Percentiles rank a stretch among this genome's conserved stretches.
These are phyloP conservation scores for Hypoxylon sp. DNA, from an alignment of 2,329 filamentous ascomycete genomes.

Conservation along the genomic window DNA sequence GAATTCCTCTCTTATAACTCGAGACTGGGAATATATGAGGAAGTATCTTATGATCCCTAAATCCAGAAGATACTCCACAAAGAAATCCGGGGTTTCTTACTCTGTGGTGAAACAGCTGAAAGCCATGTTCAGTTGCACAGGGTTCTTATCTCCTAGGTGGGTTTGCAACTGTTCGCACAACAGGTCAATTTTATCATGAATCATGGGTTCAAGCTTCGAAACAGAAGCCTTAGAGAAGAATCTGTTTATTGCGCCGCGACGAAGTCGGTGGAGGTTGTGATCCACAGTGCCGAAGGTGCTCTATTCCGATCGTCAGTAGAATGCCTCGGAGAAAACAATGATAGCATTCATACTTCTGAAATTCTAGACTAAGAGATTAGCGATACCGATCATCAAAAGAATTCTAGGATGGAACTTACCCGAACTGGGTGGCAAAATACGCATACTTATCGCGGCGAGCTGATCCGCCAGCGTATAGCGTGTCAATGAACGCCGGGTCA, in stretches of 20 bases:
- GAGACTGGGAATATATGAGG: too few relatives aligned
- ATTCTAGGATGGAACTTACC: conserved; percentile 21
- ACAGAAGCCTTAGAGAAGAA: conserved; percentile 54
- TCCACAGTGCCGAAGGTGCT: conserved; percentile 38
- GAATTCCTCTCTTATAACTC: too few relatives aligned
- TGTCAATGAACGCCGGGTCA: conserved; percentile 53
- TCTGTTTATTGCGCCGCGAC: conserved; percentile 49
- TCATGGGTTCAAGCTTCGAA: conserved; percentile 35
- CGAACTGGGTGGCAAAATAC: conserved; percentile 38
- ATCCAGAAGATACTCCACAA: too few relatives aligned
- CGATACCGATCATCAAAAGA: background rate
- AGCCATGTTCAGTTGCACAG: conserved; percentile 18
- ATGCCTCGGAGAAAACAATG: background rate
- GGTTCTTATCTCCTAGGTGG: conserved; percentile 6
- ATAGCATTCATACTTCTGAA: background rate
- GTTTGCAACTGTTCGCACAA: conserved; percentile 35
- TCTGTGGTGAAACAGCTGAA: conserved; percentile 21
- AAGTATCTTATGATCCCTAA: too few relatives aligned
- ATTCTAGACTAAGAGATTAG: background rate
- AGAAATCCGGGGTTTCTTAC: conserved; percentile 15
- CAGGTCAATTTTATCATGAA: conserved; percentile 27
- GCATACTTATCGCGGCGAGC: conserved; percentile 44
- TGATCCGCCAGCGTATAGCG: conserved; percentile 52
- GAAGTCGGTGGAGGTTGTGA: conserved; percentile 53
- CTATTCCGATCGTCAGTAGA: conserved; percentile 1